A percentile compares a stretch with the other conserved stretches of the same genome.
These are phyloP conservation scores for Oryza coarctata DNA, from an alignment of 176 grass and related monocot species.

Conservation along the genomic window DNA sequence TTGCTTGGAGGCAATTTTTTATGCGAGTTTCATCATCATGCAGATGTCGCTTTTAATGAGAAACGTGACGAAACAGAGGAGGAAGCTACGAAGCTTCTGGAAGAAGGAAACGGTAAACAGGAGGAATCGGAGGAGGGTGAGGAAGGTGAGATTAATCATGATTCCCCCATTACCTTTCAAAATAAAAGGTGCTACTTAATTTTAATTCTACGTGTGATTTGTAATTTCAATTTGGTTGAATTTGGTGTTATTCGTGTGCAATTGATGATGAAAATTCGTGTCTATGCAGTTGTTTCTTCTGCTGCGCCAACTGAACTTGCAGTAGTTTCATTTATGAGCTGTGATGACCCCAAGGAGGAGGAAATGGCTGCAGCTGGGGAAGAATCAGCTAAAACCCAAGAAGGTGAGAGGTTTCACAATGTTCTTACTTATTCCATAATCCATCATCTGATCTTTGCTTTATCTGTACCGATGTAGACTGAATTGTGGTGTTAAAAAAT, in stretches of 20 bases:
- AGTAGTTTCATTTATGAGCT: neutral
- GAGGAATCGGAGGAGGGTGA: constrained; percentile 34
- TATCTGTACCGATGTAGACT: neutral
- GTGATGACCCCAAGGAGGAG: constrained; percentile 1
- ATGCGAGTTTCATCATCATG: neutral
- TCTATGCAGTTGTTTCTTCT: constrained; percentile 35
- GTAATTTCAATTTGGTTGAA: neutral
- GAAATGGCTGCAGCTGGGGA: neutral
- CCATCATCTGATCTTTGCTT: neutral
- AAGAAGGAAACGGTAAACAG: constrained; percentile 14
- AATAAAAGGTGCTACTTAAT: neutral
- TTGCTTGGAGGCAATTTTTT: neutral
- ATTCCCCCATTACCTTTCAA: neutral
- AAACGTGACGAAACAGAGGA: constrained; percentile 33
- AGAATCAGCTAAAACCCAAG: neutral
- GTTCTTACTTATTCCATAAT: neutral
- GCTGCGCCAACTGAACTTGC: neutral
- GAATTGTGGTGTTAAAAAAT: neutral
- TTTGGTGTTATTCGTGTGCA: neutral
- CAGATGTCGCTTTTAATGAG: constrained; percentile 10
- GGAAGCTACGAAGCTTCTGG: constrained; percentile 18
- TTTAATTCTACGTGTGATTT: neutral
- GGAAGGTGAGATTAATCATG: constrained; percentile 31
- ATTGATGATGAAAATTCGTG: neutral
- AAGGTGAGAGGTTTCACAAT: constrained; percentile 33